Evolutionary conservation across 768 basidiomycete genomes (phyloP).

Genomic region (Mycena galericulata): DNA sequence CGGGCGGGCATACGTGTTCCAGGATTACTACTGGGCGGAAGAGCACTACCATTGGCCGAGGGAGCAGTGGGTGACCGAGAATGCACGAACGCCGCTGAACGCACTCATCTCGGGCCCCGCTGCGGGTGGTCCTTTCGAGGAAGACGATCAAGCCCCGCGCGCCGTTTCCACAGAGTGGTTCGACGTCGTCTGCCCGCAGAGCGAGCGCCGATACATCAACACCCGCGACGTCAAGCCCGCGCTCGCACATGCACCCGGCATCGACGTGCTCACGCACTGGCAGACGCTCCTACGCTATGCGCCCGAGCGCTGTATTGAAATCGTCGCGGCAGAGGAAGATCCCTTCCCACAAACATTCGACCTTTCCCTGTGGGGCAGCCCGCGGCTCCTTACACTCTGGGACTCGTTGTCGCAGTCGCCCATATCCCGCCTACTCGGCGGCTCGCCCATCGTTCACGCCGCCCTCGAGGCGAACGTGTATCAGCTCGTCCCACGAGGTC

Average conservation of each 20-base stretch:
- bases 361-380: slow-evolving; percentile 46
- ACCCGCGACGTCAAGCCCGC: slow-evolving; percentile 54
- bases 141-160: slow-evolving; percentile 55
- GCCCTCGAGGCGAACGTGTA: slow-evolving; percentile 51
- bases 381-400: slow-evolving; percentile 51
- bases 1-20: slow-evolving; percentile 64
- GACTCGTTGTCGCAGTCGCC: slow-evolving; percentile 50
- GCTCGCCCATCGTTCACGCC: slow-evolving; percentile 51
- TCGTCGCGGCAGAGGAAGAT: slow-evolving; percentile 44
- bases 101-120: slow-evolving; percentile 59
- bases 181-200: slow-evolving; percentile 57
- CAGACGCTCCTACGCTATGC: slow-evolving; percentile 51
- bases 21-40: slow-evolving; percentile 56
- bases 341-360: slow-evolving; percentile 50
- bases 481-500: slow-evolving; percentile 47
- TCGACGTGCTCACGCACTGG: slow-evolving; percentile 55
- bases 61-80: neutral
- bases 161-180: slow-evolving; percentile 58
- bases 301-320: slow-evolving; percentile 59
- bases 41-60: slow-evolving; percentile 57
- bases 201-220: slow-evolving; percentile 52
- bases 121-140: slow-evolving; percentile 57
- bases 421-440: slow-evolving; percentile 45
- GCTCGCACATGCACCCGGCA: slow-evolving; percentile 46
- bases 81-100: slow-evolving; percentile 32